Percentiles rank a stretch among this genome's conserved stretches.
phyloP scores from a whole-genome alignment of 768 basidiomycete species.

The Rhodotorula kratochvilovae region DNA sequence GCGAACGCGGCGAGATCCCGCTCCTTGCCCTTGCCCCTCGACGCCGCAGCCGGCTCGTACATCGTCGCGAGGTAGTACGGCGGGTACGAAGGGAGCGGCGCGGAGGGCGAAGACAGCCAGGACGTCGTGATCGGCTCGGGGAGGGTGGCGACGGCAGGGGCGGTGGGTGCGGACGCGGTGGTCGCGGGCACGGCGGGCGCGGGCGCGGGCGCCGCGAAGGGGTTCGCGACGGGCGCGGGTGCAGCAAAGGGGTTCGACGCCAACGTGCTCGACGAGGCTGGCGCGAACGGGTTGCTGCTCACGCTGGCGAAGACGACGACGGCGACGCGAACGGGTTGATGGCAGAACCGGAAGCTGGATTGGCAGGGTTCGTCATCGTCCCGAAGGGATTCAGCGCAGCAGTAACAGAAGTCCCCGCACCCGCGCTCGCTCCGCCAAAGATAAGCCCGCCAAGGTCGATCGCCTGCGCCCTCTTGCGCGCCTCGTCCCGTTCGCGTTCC shows the following conservation, averaged over 20 bases:
- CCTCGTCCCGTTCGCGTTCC: conserved; percentile 25
- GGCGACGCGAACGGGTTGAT: conserved; percentile 52
- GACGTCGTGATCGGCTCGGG: not conserved
- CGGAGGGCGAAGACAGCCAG: not conserved
- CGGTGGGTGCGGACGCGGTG: not conserved
- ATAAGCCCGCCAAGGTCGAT: conserved; percentile 46
- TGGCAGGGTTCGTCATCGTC: conserved; percentile 60
- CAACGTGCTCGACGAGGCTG: not conserved
- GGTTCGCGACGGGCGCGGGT: conserved; percentile 44
- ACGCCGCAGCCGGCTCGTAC: conserved; percentile 32
- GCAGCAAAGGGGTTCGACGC: conserved; percentile 47
- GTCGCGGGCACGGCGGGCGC: not conserved
- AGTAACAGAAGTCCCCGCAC: not conserved
- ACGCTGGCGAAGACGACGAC: not conserved
- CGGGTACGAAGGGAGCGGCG: conserved; percentile 27
- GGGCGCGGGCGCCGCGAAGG: conserved; percentile 5
- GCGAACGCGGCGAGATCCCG: not conserved
- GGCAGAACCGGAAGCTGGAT: not conserved
- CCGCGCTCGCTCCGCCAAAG: conserved; percentile 14
- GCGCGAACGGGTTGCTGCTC: conserved; percentile 64
- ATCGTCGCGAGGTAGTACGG: conserved; percentile 40
- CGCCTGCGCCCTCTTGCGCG: not conserved
- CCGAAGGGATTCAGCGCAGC: not conserved
- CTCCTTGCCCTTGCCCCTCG: not conserved
- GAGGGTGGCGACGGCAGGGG: not conserved